phyloP scores from a whole-genome alignment of 1,284 basidiomycete genomes.

The Heterobasidion irregulare region DNA sequence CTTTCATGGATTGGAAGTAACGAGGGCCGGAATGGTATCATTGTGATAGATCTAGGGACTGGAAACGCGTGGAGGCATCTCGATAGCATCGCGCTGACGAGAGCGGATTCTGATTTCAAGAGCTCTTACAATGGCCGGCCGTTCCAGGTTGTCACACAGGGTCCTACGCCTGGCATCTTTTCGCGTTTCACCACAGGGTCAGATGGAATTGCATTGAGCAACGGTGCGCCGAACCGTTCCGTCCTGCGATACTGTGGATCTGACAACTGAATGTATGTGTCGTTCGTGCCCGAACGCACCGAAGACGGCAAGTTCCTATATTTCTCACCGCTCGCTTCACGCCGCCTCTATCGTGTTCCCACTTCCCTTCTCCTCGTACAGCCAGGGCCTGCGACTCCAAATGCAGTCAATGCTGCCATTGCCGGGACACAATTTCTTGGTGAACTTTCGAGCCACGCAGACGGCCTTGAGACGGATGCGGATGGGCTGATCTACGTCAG shows the following conservation, averaged over 20 bases:
- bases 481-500: neutral
- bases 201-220: no score
- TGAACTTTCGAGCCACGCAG: neutral
- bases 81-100: neutral
- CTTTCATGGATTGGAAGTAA: neutral
- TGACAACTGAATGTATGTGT: no score
- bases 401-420: neutral
- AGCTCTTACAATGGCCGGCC: no score
- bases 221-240: no score
- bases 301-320: neutral
- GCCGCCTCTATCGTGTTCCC: neutral
- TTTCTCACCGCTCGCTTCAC: neutral
- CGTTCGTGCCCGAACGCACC: neutral
- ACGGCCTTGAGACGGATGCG: neutral
- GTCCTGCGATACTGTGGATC: no score
- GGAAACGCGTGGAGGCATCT: neutral
- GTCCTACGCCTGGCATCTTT: no score
- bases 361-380: neutral
- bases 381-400: neutral
- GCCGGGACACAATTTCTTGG: neutral
- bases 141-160: no score
- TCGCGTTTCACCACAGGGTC: no score
- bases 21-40: neutral
- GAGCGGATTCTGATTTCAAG: no score
- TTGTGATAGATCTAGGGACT: neutral